Base-by-base conservation (phyloP, 2,329 filamentous ascomycete genomes). In the Pseudogymnoascus sp. region DNA sequence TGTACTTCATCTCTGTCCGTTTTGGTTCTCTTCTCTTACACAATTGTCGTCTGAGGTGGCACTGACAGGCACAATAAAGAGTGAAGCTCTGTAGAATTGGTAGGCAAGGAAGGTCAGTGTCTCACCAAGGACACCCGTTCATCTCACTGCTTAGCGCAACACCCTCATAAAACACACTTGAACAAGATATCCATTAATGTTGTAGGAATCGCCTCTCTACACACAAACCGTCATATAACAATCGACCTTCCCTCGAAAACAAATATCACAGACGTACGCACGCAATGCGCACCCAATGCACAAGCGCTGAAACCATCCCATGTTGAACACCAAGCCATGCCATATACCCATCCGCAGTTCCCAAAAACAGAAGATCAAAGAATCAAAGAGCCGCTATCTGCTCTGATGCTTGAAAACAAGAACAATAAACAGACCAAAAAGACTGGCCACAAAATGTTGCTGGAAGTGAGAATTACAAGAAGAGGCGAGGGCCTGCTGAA, bases 311-410 rank as follows among this genome's bases (percentile, higher is more conserved):
- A 53, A 31, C 44, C 44, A 53, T 10, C 31, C 46, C 46, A 9
- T 13, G 46, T 53, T 31, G 46, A 53, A 53, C 46, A 53, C 46
- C 46, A 53, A 53, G n/a, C 46, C 46, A 53, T 53, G 46, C 46
- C 46, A 31, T 50, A 53, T 53, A 31, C 46, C 46, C 46, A 53
- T 31, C 46, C 46, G 26, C 26, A 53, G 46, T 31, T 53, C 46
- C 46, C 46, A 26, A 53, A 53, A 53, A 31, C 23, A 53, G 46
- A 53, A 31, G 26, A 53, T 10, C 46, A 53, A 53, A 53, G 46
- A 31, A 31, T 13, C 46, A 53, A 31, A 31, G 46, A 53, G 46
- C 46, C 26, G 46, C 46, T 53, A 53, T 31, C 46, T 53, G 46
- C 46, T 53, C 46, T n/a, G 46, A 53, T 53, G 46, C 46, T 11